Evolutionary conservation across 352 stramenopile genomes (phyloP), one percentile per base, ranked within the genome.

Genomic region (Pythium volutum): DNA sequence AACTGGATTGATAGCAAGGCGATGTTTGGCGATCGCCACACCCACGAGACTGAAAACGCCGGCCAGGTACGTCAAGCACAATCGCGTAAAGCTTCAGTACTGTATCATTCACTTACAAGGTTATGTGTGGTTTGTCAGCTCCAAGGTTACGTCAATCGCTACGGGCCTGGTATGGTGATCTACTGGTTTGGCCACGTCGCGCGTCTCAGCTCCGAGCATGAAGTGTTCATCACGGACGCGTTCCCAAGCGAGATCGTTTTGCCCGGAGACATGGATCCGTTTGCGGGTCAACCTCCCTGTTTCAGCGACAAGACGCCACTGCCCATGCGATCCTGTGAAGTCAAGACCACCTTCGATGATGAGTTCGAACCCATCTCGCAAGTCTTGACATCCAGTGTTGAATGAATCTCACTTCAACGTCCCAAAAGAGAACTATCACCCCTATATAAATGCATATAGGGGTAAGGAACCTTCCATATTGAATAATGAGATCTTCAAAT

Each of bases 1-100:
- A 84, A 91, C 59, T 97, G 88, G 88, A 95, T 96, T 55, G 88
- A 97, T 64, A 94, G 82, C 68, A 97, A 97, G 52, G 88, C 87
- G 29, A 96, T 97, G 87, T 96, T 94, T 52, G 85, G 87, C 29
- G 81, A 91, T 62, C 73, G 77, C 47, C 67, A 91, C 65, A 89
- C 82, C 2, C 85, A 93, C 58, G 79, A 93, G 45, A 81, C 69
- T 5, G 83, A 93, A 60, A 95, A 88, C 62, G 80, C 75, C 16
- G 76, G 70, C 57, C 79, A 86, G 74, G 76, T 83, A 23, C 3
- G 43, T 29, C 26, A 5, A 15, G n/a, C 22, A 23, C 23, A 34
- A 8, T 22, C 23, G 2, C 18, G 22, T 25, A 26, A 2, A 42
- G 14, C 29, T 25, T 41, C 16, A 18, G 10, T 26, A 55, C 18